phyloP scores from a whole-genome alignment of 2,329 filamentous ascomycete genomes.

The Hypoxylon sp. region DNA sequence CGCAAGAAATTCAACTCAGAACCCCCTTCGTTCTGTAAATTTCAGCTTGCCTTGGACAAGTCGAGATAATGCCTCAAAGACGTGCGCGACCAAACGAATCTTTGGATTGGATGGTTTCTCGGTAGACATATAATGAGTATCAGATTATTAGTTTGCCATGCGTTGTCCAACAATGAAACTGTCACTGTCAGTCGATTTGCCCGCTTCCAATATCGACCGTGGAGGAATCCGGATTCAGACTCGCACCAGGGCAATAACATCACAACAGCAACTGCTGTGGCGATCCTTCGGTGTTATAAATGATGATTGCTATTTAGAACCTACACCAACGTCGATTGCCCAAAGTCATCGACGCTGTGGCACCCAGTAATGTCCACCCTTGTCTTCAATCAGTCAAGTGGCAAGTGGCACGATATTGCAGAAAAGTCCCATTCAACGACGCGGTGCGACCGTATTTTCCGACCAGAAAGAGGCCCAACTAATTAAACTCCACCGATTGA shows the following conservation, averaged over 20 bases:
- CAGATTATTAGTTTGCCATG: not conserved
- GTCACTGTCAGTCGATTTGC: constrained; percentile 1
- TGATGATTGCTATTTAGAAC: constrained; percentile 24
- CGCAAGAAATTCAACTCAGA: not conserved
- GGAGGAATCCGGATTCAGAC: constrained; percentile 30
- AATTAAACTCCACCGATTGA: constrained; percentile 33
- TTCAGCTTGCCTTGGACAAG: not conserved
- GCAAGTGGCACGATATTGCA: constrained; percentile 36
- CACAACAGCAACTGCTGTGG: constrained; percentile 17
- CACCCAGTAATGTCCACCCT: constrained; percentile 30
- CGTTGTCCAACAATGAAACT: not conserved
- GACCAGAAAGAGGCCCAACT: constrained; percentile 28
- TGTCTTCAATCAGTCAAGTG: constrained; percentile 27
- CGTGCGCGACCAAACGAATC: not conserved
- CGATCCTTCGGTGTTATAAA: constrained; percentile 33
- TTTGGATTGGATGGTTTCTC: not conserved
- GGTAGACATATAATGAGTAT: not conserved
- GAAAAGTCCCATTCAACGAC: constrained; percentile 29
- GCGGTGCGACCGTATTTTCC: constrained; percentile 36
- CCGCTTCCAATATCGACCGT: constrained; percentile 3
- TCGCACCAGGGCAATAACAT: constrained; percentile 14
- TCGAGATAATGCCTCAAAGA: not conserved
- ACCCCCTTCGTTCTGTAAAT: not conserved
- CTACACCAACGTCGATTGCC: constrained; percentile 28
- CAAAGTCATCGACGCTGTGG: constrained; percentile 34